Percentiles rank a stretch among this genome's conserved stretches.
Evolutionary conservation across 2,329 filamentous ascomycete species (phyloP).

Genomic region (Cercospora canescens): DNA sequence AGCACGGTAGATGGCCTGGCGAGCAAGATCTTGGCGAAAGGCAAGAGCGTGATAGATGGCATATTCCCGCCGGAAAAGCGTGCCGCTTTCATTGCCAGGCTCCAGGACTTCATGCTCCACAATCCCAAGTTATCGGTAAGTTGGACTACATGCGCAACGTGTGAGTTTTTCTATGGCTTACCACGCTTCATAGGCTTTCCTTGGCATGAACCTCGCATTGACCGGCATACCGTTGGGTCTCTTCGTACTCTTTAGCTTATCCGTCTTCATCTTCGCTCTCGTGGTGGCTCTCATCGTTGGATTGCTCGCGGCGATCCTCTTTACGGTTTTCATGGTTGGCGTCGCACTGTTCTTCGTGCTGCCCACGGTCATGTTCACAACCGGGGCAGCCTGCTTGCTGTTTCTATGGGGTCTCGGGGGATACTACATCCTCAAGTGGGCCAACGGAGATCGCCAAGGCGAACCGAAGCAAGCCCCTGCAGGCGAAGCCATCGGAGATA

Average conservation of each 20-base stretch:
- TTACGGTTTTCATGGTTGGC: constrained; percentile 67
- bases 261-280: constrained; percentile 63
- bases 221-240: constrained; percentile 67
- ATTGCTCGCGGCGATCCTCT: constrained; percentile 54
- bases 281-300: constrained; percentile 58
- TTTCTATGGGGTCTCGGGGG: constrained; percentile 68
- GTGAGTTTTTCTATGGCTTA: constrained; percentile 11
- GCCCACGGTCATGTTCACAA: constrained; percentile 67
- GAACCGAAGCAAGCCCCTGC: constrained; percentile 23
- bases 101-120: constrained; percentile 58
- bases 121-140: constrained; percentile 71
- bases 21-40: constrained; percentile 30
- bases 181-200: constrained; percentile 59
- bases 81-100: constrained; percentile 55
- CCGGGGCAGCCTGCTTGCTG: constrained; percentile 60
- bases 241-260: constrained; percentile 66
- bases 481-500: constrained; percentile 42
- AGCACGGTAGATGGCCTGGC: constrained; percentile 32
- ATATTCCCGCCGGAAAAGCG: constrained; percentile 63
- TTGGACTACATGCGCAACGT: background rate
- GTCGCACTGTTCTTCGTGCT: constrained; percentile 67
- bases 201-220: constrained; percentile 64
- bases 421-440: constrained; percentile 53
- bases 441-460: constrained; percentile 24
- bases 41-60: constrained; percentile 46